phyloP scores from a whole-genome alignment of 306 rosid genomes.

The Begonia peltatifolia region DNA sequence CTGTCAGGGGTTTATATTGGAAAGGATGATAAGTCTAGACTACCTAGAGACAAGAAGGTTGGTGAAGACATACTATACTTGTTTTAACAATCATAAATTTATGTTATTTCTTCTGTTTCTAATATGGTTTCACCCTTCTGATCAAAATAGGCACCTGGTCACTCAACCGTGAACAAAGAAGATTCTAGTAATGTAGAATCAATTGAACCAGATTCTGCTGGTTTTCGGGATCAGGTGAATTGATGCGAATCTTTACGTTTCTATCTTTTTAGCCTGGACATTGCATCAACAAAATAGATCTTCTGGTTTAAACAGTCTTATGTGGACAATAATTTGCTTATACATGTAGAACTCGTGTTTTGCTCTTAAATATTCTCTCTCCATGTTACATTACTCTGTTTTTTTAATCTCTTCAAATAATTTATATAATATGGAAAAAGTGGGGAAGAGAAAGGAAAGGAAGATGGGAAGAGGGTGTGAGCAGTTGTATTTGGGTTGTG shows the following conservation, averaged over 20 bases:
- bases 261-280: no score
- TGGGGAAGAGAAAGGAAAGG: neutral
- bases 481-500: no score
- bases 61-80: conserved; percentile 3
- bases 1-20: conserved; percentile 43
- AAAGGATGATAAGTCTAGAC: conserved; percentile 78
- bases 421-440: neutral
- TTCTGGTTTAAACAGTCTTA: no score
- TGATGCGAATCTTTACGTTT: neutral
- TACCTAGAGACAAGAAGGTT: conserved; percentile 72
- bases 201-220: conserved; percentile 75
- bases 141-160: conserved; percentile 44
- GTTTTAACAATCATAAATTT: neutral
- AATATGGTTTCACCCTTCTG: neutral
- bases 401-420: neutral
- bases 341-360: no score
- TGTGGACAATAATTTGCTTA: no score
- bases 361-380: no score
- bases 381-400: neutral
- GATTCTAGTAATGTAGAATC: conserved; percentile 43
- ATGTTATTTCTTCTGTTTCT: no score
- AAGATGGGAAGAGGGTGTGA: no score
- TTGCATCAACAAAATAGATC: no score
- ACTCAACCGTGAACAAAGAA: conserved; percentile 35
- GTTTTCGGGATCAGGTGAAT: conserved; percentile 82